Percentiles rank a stretch among this genome's conserved stretches.
Evolutionary conservation across 345 rosid genomes (phyloP).

Genomic region (Moricandia moricandioides): DNA sequence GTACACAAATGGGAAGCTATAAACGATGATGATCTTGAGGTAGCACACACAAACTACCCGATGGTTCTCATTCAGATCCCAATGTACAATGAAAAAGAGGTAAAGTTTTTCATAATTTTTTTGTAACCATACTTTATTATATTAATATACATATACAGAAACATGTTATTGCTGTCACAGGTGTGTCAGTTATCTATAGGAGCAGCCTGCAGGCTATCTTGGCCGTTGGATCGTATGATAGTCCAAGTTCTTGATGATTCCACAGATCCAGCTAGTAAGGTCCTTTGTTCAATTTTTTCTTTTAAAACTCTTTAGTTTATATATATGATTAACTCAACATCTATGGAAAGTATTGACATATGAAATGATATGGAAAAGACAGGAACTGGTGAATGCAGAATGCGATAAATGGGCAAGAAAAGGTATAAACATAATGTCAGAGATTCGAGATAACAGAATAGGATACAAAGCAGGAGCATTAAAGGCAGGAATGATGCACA

Average conservation of each 20-base stretch:
- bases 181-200: constrained; percentile 64
- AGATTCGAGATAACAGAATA: constrained; percentile 45
- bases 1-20: constrained; percentile 48
- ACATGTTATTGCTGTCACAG: constrained; percentile 34
- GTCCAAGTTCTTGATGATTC: constrained; percentile 71
- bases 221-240: constrained; percentile 61
- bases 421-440: constrained; percentile 41
- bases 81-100: constrained; percentile 46
- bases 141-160: neutral
- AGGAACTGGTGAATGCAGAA: constrained; percentile 37
- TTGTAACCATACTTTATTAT: neutral
- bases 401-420: constrained; percentile 41
- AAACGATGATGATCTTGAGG: constrained; percentile 47
- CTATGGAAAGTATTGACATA: constrained; percentile 8
- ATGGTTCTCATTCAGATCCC: constrained; percentile 44
- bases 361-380: constrained; percentile 24
- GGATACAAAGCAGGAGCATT: constrained; percentile 60
- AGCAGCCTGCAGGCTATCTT: constrained; percentile 61
- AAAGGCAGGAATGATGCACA: constrained; percentile 58
- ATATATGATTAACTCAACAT: neutral
- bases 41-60: constrained; percentile 41
- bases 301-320: neutral
- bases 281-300: constrained; percentile 27
- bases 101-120: neutral
- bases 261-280: constrained; percentile 63